Base-by-base conservation (phyloP, 169 alveolate genomes). In the Babesia ovis region DNA sequence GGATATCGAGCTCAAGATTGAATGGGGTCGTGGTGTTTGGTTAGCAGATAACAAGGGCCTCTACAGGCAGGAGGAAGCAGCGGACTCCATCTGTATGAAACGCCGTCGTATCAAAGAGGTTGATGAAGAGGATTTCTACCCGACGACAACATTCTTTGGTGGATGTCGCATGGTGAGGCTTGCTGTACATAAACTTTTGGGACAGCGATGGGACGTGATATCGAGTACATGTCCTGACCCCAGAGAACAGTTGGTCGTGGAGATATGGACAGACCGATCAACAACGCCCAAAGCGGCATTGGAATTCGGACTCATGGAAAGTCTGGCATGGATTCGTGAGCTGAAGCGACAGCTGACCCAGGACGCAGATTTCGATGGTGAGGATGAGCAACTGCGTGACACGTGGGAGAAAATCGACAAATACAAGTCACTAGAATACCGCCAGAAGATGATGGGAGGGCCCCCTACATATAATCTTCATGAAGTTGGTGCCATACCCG, bases 131-230 rank as follows among this genome's bases (percentile, higher is more conserved):
- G 88, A 76, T 39, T 84, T 89, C 60, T 82, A 83, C 58, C 94
- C 95, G 5, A 84, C 82, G 35, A 86, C 90, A 39, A 77, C 92
- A 42, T 64, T 85, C 74, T 91, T 91, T 59, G 90, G 95, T 32
- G 81, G 91, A n/a, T 91, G 95, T 58, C 80, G 92, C 53, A 85
- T 90, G 93, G 86, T 91, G 58, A 70, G 95, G n/a, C 67, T 86
- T n/a, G 85, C 95, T n/a, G 95, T 91, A 22, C 95, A 91, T 70
- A 91, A 91, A 55, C 87, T 91, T 31, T 76, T 91, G 67, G 93
- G 94, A 12, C 77, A 91, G 51, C 85, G 91, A 39, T 89, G 93
- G 92, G 89, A 92, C 56, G 73, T 69, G 20, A 80, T 83, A 77
- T 69, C 90, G 20, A 41, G 71, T 56, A 58, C 76, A 27, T 84